Evolutionary conservation across 192 early-diverging fungal genomes (phyloP), one percentile per base, ranked within the genome.

Genomic region (Globomyces pollinis-pini): DNA sequence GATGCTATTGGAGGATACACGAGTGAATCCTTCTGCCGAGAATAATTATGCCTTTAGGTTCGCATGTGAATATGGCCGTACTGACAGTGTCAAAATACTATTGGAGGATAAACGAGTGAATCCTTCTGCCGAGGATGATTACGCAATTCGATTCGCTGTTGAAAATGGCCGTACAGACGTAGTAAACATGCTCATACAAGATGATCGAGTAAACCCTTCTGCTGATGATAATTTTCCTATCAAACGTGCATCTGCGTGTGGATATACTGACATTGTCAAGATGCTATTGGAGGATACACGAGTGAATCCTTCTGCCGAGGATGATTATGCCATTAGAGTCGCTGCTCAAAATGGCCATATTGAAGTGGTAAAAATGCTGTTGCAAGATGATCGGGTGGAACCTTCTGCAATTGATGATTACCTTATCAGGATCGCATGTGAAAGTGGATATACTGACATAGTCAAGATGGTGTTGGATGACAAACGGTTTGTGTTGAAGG

Each of bases 21-120:
- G 55, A 39, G 55, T 57, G 7, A 38, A 57, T 57, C 55, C 55
- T 28, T 31, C 36, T 6, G 13, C 12, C 16, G 28, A 24, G 33
- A n/a, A 30, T 33, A 24, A 51, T 51, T 16, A 51, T 26, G 13
- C 13, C 0, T 51, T 51, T 12, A 30, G 18, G 15, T 33, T 26
- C 15, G 50, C 50, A 33, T 28, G 16, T 16, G 30, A 16, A 0
- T 12, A 24, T 6, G 28, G 16, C 13, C 26, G 15, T 0, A 18
- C 26, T 33, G 2, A 30, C 2, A 51, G 16, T n/a, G 31, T 51
- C 12, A 16, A 30, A 33, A 30, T 5, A 7, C 16, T 51, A 34
- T 8, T 51, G 9, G 2, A 31, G 11, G 32, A 34, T 3, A 16
- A 15, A 2, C 28, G 32, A 7, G 28, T 51, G 2, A n/a, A n/a